Base-by-base conservation (phyloP, 306 rosid species). In the Lithocarpus polystachyus region DNA sequence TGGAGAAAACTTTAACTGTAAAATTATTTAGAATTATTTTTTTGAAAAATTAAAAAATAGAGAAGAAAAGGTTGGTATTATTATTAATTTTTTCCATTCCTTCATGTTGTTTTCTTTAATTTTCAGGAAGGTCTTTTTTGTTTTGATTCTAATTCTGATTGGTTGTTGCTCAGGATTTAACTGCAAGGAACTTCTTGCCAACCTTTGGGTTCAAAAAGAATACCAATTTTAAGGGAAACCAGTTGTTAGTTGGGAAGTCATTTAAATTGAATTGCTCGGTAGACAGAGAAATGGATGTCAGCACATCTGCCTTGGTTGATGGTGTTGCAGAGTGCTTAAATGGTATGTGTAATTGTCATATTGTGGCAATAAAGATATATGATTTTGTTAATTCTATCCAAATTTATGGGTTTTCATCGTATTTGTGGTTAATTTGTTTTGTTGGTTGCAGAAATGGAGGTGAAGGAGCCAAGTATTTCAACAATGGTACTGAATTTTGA, bases 401-500 rank as follows among this genome's bases (percentile, higher is more conserved):
- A 20, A 28, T 53, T 17, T 60, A 2, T n/a, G 20, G 56, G 75
- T 48, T 78, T 71, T 43, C 62, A 62, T 35, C 61, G 59, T 79
- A 28, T 71, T 73, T 19, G 72, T 77, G 23, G 70, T 31, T 76
- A 81, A 29, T 53, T 11, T 10, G 69, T 71, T 78, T 35, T 28
- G 68, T 75, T 74, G 79, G 72, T 57, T 69, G 62, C 80, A 92
- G 97, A 87, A 70, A 76, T 79, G 82, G 89, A 79, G 87, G 79
- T 69, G 65, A 52, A 74, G 73, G 93, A 91, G 82, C 94, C 97
- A 13, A 83, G 89, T 56, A 75, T 94, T 72, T 89, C 99, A 53
- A 94, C 97, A 15, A 68, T 84, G 74, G 75, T 94, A 82, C 81
- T 94, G 97, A 92, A 92, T 85, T 89, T 91, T 48, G 97, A 89